Evolutionary conservation across 345 rosid species (phyloP).

Genomic region (Angophora floribunda): DNA sequence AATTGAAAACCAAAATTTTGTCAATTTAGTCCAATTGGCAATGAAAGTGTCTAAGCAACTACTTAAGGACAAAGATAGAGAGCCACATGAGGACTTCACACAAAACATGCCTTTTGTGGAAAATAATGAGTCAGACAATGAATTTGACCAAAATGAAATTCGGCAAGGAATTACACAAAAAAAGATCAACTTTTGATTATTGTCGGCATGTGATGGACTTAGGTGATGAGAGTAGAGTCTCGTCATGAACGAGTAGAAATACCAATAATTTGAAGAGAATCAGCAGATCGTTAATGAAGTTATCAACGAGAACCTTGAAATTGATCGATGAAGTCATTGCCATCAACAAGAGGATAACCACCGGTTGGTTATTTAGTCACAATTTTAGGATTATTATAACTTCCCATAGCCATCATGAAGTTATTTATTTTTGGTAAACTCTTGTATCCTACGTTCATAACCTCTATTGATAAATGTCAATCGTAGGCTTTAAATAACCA

Average conservation of each 20-base stretch:
- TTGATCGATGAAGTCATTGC: neutral
- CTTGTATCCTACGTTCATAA: neutral
- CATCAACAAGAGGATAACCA: neutral
- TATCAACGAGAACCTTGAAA: rapidly evolving
- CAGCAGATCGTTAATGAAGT: rapidly evolving
- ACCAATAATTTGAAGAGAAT: rapidly evolving
- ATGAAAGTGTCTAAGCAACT: neutral
- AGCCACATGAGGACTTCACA: neutral
- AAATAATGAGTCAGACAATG: neutral
- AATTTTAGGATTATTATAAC: neutral
- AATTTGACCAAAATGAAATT: neutral
- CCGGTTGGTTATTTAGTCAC: neutral
- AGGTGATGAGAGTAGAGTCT: neutral
- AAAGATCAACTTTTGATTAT: neutral
- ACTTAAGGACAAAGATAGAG: neutral
- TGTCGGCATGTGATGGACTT: neutral
- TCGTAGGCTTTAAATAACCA: neutral
- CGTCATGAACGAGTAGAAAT: no score
- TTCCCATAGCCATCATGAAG: neutral
- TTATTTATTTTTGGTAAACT: neutral
- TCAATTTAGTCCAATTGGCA: neutral
- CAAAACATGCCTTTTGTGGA: neutral
- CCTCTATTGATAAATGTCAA: no score
- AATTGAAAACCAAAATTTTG: neutral
- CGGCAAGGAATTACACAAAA: no score